Evolutionary conservation across 75 land plant genomes (phyloP).

Genomic region (Isoetes taiwanensis): DNA sequence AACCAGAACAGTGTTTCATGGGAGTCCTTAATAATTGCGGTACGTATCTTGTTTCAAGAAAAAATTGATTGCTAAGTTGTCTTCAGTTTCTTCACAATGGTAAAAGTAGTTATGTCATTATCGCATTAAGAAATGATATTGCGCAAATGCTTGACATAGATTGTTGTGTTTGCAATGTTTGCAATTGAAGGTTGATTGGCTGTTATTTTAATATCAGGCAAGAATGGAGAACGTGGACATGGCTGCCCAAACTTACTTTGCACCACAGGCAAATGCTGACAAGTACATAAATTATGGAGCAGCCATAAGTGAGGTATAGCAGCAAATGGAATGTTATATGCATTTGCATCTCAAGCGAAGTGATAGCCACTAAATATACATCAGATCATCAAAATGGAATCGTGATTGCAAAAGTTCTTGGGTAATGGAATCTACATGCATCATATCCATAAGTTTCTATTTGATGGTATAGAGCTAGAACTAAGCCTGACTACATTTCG

Average conservation of each 20-base stretch:
- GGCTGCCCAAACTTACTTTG: constrained; percentile 42
- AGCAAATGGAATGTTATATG: not conserved
- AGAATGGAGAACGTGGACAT: constrained; percentile 30
- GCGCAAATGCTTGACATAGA: too few species aligned
- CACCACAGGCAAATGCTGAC: constrained; percentile 29
- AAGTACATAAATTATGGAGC: constrained; percentile 74
- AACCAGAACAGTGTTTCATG: constrained; percentile 41
- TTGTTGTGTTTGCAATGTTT: too few species aligned
- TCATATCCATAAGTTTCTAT: too few species aligned
- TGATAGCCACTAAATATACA: too few species aligned
- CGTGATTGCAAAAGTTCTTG: too few species aligned
- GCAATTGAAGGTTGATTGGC: too few species aligned
- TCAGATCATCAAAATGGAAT: too few species aligned
- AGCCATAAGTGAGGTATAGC: constrained; percentile 63
- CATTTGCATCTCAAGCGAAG: too few species aligned
- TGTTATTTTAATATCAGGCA: constrained; percentile 26
- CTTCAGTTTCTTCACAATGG: not conserved
- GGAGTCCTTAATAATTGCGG: constrained; percentile 19
- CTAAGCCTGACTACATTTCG: too few species aligned
- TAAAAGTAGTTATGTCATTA: not conserved
- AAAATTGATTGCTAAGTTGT: not conserved
- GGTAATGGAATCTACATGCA: too few species aligned
- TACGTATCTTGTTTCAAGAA: constrained; percentile 1
- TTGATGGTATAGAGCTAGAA: too few species aligned
- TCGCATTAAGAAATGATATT: not conserved